Percentiles rank a stretch among this genome's conserved stretches.
Conservation (phyloP, 352 stramenopile species). For the Phytopythium kandeliae region DNA sequence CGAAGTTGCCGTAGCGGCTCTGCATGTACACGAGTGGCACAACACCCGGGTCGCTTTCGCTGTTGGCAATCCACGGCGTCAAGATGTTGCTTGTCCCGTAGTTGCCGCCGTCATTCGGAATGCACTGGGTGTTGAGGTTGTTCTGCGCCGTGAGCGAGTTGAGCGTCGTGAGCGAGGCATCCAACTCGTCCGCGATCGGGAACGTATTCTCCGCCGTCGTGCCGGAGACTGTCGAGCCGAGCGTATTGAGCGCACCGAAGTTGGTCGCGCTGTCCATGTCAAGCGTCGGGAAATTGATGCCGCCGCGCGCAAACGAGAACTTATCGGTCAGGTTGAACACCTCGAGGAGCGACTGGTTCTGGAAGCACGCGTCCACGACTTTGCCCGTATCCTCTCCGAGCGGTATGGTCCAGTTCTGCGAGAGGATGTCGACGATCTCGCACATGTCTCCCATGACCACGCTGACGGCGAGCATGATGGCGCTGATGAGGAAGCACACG, state of each 20-base stretch:
- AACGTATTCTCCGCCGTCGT: not conserved
- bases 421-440: constrained; percentile 41
- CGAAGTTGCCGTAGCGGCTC: constrained; percentile 7
- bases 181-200: not conserved
- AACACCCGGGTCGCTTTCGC: not conserved
- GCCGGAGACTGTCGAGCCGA: constrained; percentile 1
- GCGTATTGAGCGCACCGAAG: constrained; percentile 29
- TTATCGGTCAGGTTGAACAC: constrained; percentile 47
- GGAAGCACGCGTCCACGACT: constrained; percentile 54
- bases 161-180: not conserved
- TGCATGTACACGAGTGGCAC: constrained; percentile 10
- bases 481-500: constrained; percentile 53
- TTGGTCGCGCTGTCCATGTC: constrained; percentile 29
- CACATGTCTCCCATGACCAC: constrained; percentile 59
- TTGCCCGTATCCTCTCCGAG: constrained; percentile 40
- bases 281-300: constrained; percentile 41
- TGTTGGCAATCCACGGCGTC: constrained; percentile 18
- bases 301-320: constrained; percentile 51
- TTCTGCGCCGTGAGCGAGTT: constrained; percentile 3
- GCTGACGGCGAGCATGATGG: constrained; percentile 45
- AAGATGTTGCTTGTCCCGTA: constrained; percentile 18
- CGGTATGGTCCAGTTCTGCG: constrained; percentile 45
- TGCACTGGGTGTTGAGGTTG: not conserved
- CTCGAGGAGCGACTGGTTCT: constrained; percentile 52
- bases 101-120: constrained; percentile 2